Evolutionary conservation across 805 yeast species (phyloP), one percentile per base, ranked within the genome.

Genomic region (Cyberlindnera samutprakarnensis): DNA sequence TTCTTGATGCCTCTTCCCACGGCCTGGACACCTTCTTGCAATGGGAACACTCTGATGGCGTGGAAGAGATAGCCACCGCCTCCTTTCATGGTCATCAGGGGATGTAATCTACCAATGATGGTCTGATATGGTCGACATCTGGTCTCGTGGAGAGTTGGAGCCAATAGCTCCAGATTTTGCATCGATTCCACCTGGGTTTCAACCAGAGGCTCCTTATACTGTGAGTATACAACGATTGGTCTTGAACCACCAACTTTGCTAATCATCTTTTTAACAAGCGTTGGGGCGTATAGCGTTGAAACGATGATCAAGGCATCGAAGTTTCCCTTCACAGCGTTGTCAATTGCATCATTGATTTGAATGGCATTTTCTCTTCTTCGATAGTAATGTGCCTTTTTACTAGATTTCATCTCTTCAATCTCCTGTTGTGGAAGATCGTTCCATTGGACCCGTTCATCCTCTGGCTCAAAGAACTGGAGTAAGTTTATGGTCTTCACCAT

Each of bases 101-200:
- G 99, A 56, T 92, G 99, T 49, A 90, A 64, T 52, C 94, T 77
- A 7, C 97, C 98, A 14, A 94, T 85, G 18, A 90, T 75, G 4
- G 96, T 86, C 62, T 92, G 99, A 54, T 81, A 88, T 30, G 78
- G 78, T 42, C 96, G 72, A 10, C 82, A 92, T 40, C 84, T 68
- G 1, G 94, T 74, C 55, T 88, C 96, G 40, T 72, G 67, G 15
- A 90, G 74, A 12, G 85, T 73, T 5, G 96, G 94, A 1, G 92
- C 90, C 44, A 92, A 62, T 8, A 84, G 72, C 28, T 86, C 67
- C 38, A 74, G 66, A 47, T 88, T 94, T 18, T 61, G 60, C 42
- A 72, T 65, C 27, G 88, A 62, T n/a, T 61, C 64, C 42, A 82
- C 79, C 39, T 83, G 86, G 3, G 85, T 65, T 36, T 79, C 85